These are phyloP conservation scores for Silene noctiflora DNA, from an alignment of 179 eudicot genomes.

Conservation along the genomic window DNA sequence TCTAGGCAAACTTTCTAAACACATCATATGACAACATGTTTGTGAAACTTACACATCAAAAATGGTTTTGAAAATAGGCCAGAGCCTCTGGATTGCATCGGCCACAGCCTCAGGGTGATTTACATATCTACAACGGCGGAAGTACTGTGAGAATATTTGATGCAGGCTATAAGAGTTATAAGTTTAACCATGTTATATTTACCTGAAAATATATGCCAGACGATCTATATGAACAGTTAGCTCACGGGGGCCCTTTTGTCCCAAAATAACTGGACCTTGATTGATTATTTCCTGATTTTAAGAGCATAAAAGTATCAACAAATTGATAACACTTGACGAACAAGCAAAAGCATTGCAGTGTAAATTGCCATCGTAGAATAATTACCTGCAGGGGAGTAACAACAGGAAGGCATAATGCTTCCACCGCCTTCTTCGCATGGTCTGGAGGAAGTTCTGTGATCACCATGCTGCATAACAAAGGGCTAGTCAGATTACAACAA, in stretches of 20 bases:
- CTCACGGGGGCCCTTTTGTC: slow-evolving; percentile 83
- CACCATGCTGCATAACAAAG: slow-evolving; percentile 64
- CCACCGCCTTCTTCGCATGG: slow-evolving; percentile 91
- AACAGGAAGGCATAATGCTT: slow-evolving; percentile 85
- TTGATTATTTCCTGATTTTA: slow-evolving; percentile 71
- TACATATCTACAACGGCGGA: slow-evolving; percentile 54
- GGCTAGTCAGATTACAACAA: slow-evolving; percentile 17
- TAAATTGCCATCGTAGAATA: background rate
- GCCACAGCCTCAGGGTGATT: slow-evolving; percentile 99
- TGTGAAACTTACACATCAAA: slow-evolving; percentile 68
- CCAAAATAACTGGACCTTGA: slow-evolving; percentile 77
- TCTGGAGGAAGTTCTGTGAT: slow-evolving; percentile 96
- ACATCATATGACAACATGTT: background rate
- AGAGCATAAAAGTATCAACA: slow-evolving; percentile 3
- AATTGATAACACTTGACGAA: background rate
- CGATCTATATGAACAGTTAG: slow-evolving; percentile 96
- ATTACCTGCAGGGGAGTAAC: slow-evolving; percentile 88
- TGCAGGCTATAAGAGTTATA: background rate
- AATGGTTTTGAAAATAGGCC: slow-evolving; percentile 95
- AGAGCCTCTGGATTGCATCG: slow-evolving; percentile 88
- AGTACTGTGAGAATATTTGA: slow-evolving; percentile 14
- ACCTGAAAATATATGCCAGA: slow-evolving; percentile 97
- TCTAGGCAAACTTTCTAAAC: background rate
- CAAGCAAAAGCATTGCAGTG: slow-evolving; percentile 11
- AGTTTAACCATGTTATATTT: slow-evolving; percentile 11